phyloP scores from a whole-genome alignment of 2,329 filamentous ascomycete species.

The Fusarium sterilihyphosum region DNA sequence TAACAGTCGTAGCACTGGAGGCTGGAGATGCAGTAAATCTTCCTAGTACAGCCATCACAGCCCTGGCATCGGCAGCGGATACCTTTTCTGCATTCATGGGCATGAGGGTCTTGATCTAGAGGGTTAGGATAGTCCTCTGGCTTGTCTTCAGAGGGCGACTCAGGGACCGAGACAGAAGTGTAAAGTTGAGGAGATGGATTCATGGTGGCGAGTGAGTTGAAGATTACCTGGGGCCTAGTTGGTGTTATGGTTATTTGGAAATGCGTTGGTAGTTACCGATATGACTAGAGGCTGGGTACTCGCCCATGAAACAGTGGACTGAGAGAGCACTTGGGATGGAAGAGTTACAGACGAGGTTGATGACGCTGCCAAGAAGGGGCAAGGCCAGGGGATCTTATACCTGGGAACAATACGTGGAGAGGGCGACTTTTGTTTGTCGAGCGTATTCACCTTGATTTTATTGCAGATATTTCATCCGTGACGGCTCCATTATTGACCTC shows the following conservation, averaged over 20 bases:
- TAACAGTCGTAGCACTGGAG: slow-evolving; percentile 10
- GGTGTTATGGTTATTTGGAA: background rate
- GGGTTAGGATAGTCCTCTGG: accelerated
- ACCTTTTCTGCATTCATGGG: background rate
- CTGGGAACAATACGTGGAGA: background rate
- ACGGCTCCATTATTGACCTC: background rate
- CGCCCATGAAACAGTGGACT: accelerated
- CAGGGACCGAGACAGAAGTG: accelerated
- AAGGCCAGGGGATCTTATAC: background rate
- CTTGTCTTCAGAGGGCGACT: background rate
- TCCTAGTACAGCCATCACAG: background rate
- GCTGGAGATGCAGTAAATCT: slow-evolving; percentile 2
- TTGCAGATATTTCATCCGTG: background rate
- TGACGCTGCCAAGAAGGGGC: background rate
- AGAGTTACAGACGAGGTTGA: background rate
- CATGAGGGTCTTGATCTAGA: accelerated
- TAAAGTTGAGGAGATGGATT: background rate
- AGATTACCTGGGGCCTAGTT: background rate
- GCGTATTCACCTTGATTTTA: background rate
- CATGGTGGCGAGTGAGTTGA: background rate
- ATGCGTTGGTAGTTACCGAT: background rate
- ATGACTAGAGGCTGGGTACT: background rate
- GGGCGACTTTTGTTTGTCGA: background rate
- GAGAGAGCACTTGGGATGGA: no score
- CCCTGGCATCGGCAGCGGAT: background rate